These are phyloP conservation scores for Metschnikowia kofuensis DNA, from an alignment of 805 yeast genomes.

Conservation along the genomic window DNA sequence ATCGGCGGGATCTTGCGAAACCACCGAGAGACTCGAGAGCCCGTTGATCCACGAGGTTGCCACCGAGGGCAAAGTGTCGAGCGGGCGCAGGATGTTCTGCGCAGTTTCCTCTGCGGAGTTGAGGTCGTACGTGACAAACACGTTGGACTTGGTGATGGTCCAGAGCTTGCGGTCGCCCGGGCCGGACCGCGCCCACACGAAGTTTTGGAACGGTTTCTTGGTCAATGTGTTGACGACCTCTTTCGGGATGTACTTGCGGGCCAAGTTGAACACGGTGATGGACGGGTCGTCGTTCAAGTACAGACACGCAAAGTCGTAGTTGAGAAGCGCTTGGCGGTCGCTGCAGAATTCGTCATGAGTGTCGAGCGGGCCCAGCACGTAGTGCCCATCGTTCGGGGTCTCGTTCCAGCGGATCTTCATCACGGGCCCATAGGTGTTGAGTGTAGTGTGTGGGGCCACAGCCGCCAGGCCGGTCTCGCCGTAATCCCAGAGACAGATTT, in stretches of 20 bases:
- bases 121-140: constrained; percentile 34
- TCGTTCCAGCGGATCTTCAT: constrained; percentile 67
- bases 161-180: constrained; percentile 27
- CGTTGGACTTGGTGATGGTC: constrained; percentile 41
- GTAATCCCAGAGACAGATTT: constrained; percentile 70
- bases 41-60: constrained; percentile 60
- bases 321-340: constrained; percentile 33
- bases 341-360: constrained; percentile 11
- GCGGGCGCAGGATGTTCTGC: constrained; percentile 30
- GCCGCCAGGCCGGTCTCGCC: constrained; percentile 25
- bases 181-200: constrained; percentile 37
- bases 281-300: constrained; percentile 71
- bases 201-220: constrained; percentile 38
- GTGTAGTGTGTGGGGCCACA: constrained; percentile 60
- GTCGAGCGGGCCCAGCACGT: constrained; percentile 14
- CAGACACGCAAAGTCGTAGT: constrained; percentile 70
- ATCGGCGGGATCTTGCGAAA: constrained; percentile 48
- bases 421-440: constrained; percentile 75
- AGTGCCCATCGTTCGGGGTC: constrained; percentile 29
- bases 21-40: constrained; percentile 46
- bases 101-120: constrained; percentile 19
- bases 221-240: constrained; percentile 58
- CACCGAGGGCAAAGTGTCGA: constrained; percentile 50
- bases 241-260: constrained; percentile 70
- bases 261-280: constrained; percentile 65